Base-by-base conservation (phyloP, 257 asterid genomes). In the Asclepias syriaca region DNA sequence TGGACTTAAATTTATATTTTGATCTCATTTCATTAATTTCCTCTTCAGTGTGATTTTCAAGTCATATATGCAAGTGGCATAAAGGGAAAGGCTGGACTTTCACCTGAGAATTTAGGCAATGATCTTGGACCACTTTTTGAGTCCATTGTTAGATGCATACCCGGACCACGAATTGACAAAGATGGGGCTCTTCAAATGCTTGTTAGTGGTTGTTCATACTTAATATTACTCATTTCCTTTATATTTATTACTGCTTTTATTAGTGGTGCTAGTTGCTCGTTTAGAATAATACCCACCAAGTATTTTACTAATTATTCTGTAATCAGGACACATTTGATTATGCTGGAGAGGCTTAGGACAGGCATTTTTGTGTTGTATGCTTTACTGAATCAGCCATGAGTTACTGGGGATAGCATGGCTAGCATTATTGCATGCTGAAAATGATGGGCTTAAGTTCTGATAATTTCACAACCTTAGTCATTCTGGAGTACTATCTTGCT, bases 121-220 rank as follows among this genome's bases (percentile, higher is more conserved):
- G 99, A 95, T 81, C 96, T 95, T 77, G 99, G 99, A 75, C 98
- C 99, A 32, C 96, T 95, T 69, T 92, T 95, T 79, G 99, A 95
- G 85, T 27, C 96, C 69, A 76, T 95, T 55, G 58, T 92, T 48
- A 87, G 99, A 86, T 95, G 99, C 85, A 95, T 95, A 79, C 99
- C 98, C 15, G 99, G 98, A 57, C 99, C 99, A 21, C 84, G 67
- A 72, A 87, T 95, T 82, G 85, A 88, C 61, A 88, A 79, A 83
- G 97, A 95, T 21, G 99, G 99, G 69, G 83, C 90, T 77, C 99
- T 92, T 74, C 99, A 95, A 83, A 88, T 95, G 99, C 98, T 95
- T 81, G 99, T 95, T 19, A 85, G 97, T 86, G 58, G 61, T 73
- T 63, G 19, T 66, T 56, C 45, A 21, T 18, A 67, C 75, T 55